A percentile compares a stretch with the other conserved stretches of the same genome.
Evolutionary conservation across 495 filamentous ascomycete genomes (phyloP).

Genomic region (Tuber brumale): DNA sequence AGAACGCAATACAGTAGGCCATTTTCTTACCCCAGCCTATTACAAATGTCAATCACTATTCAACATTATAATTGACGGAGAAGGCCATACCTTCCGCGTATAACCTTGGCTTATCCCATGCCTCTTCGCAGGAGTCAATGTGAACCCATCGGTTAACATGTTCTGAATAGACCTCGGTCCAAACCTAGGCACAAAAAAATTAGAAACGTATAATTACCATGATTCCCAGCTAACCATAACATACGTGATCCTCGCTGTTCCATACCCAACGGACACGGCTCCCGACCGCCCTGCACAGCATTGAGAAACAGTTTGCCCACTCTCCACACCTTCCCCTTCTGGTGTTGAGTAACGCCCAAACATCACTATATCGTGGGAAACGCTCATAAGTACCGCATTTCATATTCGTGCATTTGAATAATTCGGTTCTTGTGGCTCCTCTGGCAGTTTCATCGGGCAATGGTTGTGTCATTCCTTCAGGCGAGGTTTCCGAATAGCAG

Average conservation of each 20-base stretch:
- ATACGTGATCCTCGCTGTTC: conserved; percentile 83
- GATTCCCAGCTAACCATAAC: not conserved
- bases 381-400: conserved; percentile 69
- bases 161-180: conserved; percentile 96
- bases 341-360: conserved; percentile 85
- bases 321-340: conserved; percentile 80
- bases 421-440: conserved; percentile 77
- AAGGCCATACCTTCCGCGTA: conserved; percentile 73
- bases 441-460: conserved; percentile 80
- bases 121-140: conserved; percentile 88
- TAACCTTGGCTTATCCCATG: conserved; percentile 88
- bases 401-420: conserved; percentile 72
- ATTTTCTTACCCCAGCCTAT: conserved; percentile 81
- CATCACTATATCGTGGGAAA: conserved; percentile 91
- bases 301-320: conserved; percentile 98
- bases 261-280: conserved; percentile 94
- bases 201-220: not conserved
- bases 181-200: conserved; percentile 49
- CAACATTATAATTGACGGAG: conserved; percentile 28
- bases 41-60: not conserved
- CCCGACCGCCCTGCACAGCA: conserved; percentile 91
- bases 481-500: conserved; percentile 76
- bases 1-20: conserved; percentile 95
- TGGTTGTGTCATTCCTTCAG: conserved; percentile 72
- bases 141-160: conserved; percentile 94